Percentiles rank a stretch among this genome's conserved stretches.
Conservation (phyloP, 179 eudicot species). For the Beta lomatogona region DNA sequence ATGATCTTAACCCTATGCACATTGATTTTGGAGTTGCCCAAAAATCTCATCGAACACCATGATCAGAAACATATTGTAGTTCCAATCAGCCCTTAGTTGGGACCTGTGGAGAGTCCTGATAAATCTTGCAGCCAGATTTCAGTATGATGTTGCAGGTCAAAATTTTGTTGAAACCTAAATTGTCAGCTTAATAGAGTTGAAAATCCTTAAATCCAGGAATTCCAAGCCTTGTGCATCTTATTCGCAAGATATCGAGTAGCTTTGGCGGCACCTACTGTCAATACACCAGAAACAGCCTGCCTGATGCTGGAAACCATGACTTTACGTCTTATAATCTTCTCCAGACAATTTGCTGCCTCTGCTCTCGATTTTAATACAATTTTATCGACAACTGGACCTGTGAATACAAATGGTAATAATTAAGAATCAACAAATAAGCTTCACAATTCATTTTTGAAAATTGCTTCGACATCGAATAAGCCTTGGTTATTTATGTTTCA, state of each 20-base stretch:
- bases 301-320: conserved; percentile 83
- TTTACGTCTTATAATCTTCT: conserved; percentile 60
- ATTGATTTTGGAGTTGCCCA: neutral
- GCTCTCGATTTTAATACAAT: conserved; percentile 53
- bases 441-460: neutral
- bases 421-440: neutral
- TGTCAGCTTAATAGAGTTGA: neutral
- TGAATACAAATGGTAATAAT: neutral
- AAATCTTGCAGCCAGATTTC: neutral
- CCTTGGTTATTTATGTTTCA: neutral
- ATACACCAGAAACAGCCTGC: conserved; percentile 84
- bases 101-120: neutral
- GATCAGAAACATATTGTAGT: neutral
- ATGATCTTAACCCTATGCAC: neutral
- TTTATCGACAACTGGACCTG: conserved; percentile 38
- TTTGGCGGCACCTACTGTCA: conserved; percentile 65
- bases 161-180: neutral
- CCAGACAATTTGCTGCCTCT: conserved; percentile 68
- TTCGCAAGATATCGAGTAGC: conserved; percentile 64
- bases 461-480: neutral
- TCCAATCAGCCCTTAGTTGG: no score
- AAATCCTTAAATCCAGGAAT: conserved; percentile 50
- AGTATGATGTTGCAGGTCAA: neutral
- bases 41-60: neutral
- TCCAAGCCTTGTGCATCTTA: conserved; percentile 80